Evolutionary conservation across 768 basidiomycete genomes (phyloP), one percentile per base, ranked within the genome.

Genomic region (Cubamyces lactineus): DNA sequence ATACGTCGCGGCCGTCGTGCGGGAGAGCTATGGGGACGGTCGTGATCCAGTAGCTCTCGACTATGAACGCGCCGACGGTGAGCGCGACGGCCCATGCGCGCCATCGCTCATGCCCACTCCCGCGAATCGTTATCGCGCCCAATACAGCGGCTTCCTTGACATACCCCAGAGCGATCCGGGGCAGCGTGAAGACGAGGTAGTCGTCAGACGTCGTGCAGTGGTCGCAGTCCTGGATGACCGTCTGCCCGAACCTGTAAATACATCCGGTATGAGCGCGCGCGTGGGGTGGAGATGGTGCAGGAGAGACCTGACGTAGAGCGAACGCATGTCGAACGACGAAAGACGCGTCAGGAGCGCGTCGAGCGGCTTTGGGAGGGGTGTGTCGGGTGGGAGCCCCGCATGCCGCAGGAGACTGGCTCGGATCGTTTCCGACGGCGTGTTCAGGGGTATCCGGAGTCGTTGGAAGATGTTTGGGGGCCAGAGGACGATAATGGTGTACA

Each of bases 391-490:
- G 50, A 49, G 64, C 24, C 79, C 78, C 9, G 81, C 82, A 39
- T 74, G 73, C 54, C 73, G 74, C 4, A 80, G 65, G 40, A 91
- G 70, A 11, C 79, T 62, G 6, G 75, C 73, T 16, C 80, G 81
- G 42, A 92, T 80, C 9, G 69, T 67, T 38, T 88, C 85, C 28
- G 82, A 75, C 0, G 86, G 78, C 2, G 79, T 79, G 59, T 80
- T 85, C 51, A 88, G 63, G 0, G 87, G 83, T 47, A 89, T 70
- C 1, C 75, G 67, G n/a, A 90, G 75, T 3, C 77, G 73, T 41
- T 74, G 76, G 71, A 89, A 92, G 34, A 92, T 69, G 68, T 91
- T 91, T 48, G 80, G 79, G 9, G 89, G 86, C 52, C 79, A 80
- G 23, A 75, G 71, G 15, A 83, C 72, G 34, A 83, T 68, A 9